Evolutionary conservation across 1,284 basidiomycete genomes (phyloP), one percentile per base, ranked within the genome.

Genomic region (Pseudomicrostroma phylloplanum): DNA sequence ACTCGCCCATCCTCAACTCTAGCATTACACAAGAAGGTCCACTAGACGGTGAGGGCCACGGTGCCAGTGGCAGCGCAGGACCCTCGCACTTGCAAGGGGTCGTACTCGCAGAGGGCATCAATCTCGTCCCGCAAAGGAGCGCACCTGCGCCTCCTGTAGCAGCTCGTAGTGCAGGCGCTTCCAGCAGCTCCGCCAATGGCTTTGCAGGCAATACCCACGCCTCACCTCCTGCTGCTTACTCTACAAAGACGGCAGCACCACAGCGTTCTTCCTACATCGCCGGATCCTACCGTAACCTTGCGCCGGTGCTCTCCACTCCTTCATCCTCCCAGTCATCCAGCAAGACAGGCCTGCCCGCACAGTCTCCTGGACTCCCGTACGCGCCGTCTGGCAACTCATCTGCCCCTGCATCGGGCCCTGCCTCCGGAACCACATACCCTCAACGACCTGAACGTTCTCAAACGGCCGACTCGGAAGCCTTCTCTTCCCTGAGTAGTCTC

Each of bases 41-140:
- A 36, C 4, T 4, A 9, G 30, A 36, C 4, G 9, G 30, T 9
- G 30, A 36, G 30, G 30, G 30, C 30, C 9, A 36, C 9, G 30
- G 30, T 9, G 30, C 30, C 30, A 36, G 30, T 36, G 30, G 30
- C 30, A 36, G 30, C 30, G 30, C 30, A 36, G 30, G 30, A 36
- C 30, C 30, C 3, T 36, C 30, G 9, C 30, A 4, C 30, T 9
- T 36, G 30, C 30, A 36, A 3, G 30, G 30, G 9, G 30, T 36
- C 30, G 30, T 36, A 36, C 30, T 36, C 30, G 30, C 30, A 36
- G 30, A 36, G 30, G 30, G 30, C 30, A 36, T 36, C 43, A 60
- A 66, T 40, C 66, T 76, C 25, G 60, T 76, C 9, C 73, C 73
- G 9, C 70, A 76, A 53, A 66, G 73, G 15, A 76, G 73, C 49